Base-by-base conservation (phyloP, 805 yeast genomes). In the Blastobotrys peoriensis region DNA sequence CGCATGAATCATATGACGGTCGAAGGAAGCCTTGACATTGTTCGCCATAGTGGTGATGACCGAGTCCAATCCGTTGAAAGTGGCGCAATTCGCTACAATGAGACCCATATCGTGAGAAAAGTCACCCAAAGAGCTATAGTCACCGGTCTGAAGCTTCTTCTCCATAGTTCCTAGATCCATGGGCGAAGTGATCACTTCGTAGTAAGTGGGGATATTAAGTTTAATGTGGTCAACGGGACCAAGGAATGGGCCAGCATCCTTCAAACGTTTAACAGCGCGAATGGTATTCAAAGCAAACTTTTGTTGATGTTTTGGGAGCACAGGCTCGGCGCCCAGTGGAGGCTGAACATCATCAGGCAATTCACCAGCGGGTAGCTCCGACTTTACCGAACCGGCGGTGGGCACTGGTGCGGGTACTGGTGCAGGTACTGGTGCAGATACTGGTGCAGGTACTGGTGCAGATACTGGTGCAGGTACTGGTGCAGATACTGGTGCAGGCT, bases 91-190 rank as follows among this genome's bases (percentile, higher is more conserved):
- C 16, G 66, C 63, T 10, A 93, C 91, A 81, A 93, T 86, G 51
- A 85, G 68, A 56, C 85, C 81, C 66, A 88, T 84, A 66, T 89
- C 97, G 3, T 74, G 82, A 18, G 74, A 75, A 35, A 89, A 76
- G 51, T 80, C 79, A 51, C 75, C 75, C 8, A 88, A 81, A 3
- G 75, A 71, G 51, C 75, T 83, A 64, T 89, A 93, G 1, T 86
- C 89, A 58, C 79, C 78, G 5, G 64, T 77, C 34, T 61, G 70
- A 33, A 89, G 66, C 64, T 89, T 91, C 56, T 75, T 77, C 65
- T 93, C 98, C 52, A 93, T 85, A 1, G 97, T 87, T 3, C 89
- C 76, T 27, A 93, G 69, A 63, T 91, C 98, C 97, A 93, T 93
- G 33, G 98, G 98, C 57, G 82, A 72, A 52, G 76, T 73, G 57